A percentile compares a stretch with the other conserved stretches of the same genome.
Conservation (phyloP, 73 alveolate genomes). For the Paramecium tetraurelia region DNA sequence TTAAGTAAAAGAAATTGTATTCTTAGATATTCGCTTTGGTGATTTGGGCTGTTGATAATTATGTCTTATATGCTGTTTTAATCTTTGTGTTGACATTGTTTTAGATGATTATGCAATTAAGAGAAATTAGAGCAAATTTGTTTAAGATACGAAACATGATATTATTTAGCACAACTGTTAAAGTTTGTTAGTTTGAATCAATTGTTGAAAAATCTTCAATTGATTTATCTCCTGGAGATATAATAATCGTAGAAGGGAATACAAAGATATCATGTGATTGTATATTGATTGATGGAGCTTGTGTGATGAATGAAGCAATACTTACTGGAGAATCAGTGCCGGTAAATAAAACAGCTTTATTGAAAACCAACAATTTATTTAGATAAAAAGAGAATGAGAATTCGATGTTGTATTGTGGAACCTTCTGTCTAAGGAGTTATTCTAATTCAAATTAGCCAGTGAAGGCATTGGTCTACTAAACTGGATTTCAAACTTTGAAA, state of each 20-base stretch:
- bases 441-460: neutral
- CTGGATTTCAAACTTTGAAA: slow-evolving; percentile 93
- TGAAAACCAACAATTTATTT: slow-evolving; percentile 75
- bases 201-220: slow-evolving; percentile 77
- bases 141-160: slow-evolving; percentile 57
- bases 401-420: slow-evolving; percentile 83
- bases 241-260: slow-evolving; percentile 65
- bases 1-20: neutral
- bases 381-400: slow-evolving; percentile 41
- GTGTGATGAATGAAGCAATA: slow-evolving; percentile 93
- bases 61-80: neutral
- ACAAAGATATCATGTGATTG: slow-evolving; percentile 83
- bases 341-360: slow-evolving; percentile 76
- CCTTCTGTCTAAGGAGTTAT: slow-evolving; percentile 18
- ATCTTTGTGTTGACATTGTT: neutral
- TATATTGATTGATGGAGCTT: slow-evolving; percentile 80
- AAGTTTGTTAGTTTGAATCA: slow-evolving; percentile 70
- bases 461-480: slow-evolving; percentile 79
- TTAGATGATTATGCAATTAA: neutral
- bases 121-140: slow-evolving; percentile 22
- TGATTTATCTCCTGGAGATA: slow-evolving; percentile 92
- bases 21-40: neutral
- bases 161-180: slow-evolving; percentile 29
- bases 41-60: neutral
- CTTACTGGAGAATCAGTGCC: slow-evolving; percentile 98